phyloP scores from a whole-genome alignment of 139 green algal genomes.

The Microglena sp. region DNA sequence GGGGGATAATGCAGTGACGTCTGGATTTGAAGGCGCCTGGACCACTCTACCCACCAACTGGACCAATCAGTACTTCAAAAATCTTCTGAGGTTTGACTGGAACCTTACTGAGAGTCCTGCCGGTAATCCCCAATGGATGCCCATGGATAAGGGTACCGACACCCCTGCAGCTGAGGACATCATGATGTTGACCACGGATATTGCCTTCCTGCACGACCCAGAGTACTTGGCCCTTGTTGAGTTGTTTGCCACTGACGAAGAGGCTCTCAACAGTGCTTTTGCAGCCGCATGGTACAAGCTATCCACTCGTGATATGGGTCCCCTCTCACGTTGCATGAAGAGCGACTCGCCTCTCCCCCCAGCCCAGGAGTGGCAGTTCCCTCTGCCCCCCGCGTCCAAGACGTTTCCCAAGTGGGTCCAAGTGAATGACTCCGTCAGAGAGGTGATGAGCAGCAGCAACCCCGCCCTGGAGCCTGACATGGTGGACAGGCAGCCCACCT shows the following conservation, averaged over 20 bases:
- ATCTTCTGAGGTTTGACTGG: constrained; percentile 26
- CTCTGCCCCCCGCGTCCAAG: constrained; percentile 13
- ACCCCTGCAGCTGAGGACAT: background rate
- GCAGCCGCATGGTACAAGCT: constrained; percentile 31
- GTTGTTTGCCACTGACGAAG: constrained; percentile 17
- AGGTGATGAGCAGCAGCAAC: background rate
- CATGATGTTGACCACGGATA: constrained; percentile 37
- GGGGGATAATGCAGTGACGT: constrained; percentile 34
- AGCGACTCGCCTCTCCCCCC: background rate
- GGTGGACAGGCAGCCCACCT: constrained; percentile 11
- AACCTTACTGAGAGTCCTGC: constrained; percentile 17
- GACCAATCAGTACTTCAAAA: constrained; percentile 20
- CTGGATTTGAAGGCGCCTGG: constrained; percentile 35
- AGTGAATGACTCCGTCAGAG: background rate
- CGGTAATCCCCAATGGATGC: constrained; percentile 7
- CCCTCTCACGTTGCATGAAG: constrained; percentile 11
- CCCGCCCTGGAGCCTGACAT: background rate
- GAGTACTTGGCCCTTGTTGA: constrained; percentile 21
- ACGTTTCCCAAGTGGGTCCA: constrained; percentile 6
- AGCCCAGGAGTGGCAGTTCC: constrained; percentile 27
- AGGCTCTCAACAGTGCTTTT: constrained; percentile 17
- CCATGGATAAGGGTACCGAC: background rate
- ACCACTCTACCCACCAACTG: constrained; percentile 15
- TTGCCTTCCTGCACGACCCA: constrained; percentile 24
- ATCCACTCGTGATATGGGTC: constrained; percentile 17